These are phyloP conservation scores for Viola odorata DNA, from an alignment of 345 rosid species.

Conservation along the genomic window DNA sequence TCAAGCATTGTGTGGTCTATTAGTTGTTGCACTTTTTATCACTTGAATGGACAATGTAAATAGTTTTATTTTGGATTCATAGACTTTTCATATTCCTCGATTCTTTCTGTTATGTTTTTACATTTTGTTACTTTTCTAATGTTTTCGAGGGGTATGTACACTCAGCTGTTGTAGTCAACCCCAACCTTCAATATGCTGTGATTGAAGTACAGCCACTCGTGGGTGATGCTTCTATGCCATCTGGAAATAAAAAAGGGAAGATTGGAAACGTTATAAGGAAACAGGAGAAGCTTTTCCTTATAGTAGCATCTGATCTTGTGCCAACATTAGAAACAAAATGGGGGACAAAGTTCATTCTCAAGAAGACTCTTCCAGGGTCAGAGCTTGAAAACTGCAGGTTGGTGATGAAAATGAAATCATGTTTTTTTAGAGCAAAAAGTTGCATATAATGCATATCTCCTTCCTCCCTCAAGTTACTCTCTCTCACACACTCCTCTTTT, in stretches of 20 bases:
- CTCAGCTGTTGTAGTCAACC: constrained; percentile 93
- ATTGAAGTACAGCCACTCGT: constrained; percentile 48
- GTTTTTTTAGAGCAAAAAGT: not conserved
- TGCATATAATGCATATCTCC: not conserved
- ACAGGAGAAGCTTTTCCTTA: constrained; percentile 48
- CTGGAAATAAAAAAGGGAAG: constrained; percentile 43
- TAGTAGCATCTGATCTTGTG: constrained; percentile 85
- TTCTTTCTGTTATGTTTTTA: not conserved
- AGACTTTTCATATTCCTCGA: not conserved
- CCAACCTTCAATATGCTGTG: constrained; percentile 81
- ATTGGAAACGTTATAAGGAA: constrained; percentile 62
- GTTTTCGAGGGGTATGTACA: constrained; percentile 4
- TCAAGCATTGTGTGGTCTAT: constrained; percentile 4
- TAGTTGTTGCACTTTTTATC: not conserved
- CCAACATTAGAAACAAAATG: constrained; percentile 70
- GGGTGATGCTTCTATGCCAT: constrained; percentile 37
- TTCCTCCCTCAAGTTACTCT: no score
- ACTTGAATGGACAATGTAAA: not conserved
- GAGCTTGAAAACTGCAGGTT: constrained; percentile 95
- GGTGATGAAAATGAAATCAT: constrained; percentile 13
- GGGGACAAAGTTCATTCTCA: constrained; percentile 62
- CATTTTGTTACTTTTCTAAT: not conserved
- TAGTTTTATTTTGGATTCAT: not conserved
- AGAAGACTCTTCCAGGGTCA: constrained; percentile 62
- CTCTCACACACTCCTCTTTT: not conserved